These are phyloP conservation scores for Sugiyamaella sp. DNA, from an alignment of 1,139 yeast genomes.

Conservation along the genomic window DNA sequence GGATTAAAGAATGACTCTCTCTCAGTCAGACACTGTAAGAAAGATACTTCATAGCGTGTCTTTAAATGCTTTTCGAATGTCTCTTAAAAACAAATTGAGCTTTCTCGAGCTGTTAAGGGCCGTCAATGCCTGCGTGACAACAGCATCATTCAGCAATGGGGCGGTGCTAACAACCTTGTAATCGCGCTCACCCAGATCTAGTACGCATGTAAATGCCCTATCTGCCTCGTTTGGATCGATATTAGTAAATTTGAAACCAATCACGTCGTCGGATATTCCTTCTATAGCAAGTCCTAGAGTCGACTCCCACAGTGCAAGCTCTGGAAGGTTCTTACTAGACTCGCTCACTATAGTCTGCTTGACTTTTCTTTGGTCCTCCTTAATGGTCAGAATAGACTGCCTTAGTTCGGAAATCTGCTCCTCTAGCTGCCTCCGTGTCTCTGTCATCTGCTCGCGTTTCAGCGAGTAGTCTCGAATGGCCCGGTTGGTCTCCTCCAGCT, in stretches of 20 bases:
- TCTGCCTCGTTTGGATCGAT: conserved; percentile 35
- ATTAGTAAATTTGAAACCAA: conserved; percentile 37
- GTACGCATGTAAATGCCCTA: conserved; percentile 33
- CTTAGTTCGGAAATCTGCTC: conserved; percentile 28
- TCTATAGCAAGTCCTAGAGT: conserved; percentile 39
- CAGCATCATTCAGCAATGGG: conserved; percentile 27
- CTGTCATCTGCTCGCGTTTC: conserved; percentile 30
- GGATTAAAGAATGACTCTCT: neutral
- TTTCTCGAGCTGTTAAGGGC: conserved; percentile 30
- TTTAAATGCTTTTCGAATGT: conserved; percentile 30
- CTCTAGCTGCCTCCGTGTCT: conserved; percentile 26
- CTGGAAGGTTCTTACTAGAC: conserved; percentile 36
- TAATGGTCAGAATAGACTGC: conserved; percentile 21
- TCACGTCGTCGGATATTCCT: conserved; percentile 36
- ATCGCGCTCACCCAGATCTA: conserved; percentile 37
- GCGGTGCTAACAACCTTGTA: conserved; percentile 29
- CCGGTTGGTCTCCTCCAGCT: conserved; percentile 31
- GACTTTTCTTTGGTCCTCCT: conserved; percentile 28
- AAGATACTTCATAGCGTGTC: neutral
- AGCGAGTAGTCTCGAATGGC: conserved; percentile 31
- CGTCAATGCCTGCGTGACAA: conserved; percentile 24
- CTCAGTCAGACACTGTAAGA: too few species aligned
- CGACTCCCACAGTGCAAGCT: conserved; percentile 38
- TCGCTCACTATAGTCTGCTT: conserved; percentile 33
- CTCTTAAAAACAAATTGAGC: conserved; percentile 32